Evolutionary conservation across 2,329 filamentous ascomycete species (phyloP), one percentile per base, ranked within the genome.

Genomic region (Stagonosporopsis rhizophila): DNA sequence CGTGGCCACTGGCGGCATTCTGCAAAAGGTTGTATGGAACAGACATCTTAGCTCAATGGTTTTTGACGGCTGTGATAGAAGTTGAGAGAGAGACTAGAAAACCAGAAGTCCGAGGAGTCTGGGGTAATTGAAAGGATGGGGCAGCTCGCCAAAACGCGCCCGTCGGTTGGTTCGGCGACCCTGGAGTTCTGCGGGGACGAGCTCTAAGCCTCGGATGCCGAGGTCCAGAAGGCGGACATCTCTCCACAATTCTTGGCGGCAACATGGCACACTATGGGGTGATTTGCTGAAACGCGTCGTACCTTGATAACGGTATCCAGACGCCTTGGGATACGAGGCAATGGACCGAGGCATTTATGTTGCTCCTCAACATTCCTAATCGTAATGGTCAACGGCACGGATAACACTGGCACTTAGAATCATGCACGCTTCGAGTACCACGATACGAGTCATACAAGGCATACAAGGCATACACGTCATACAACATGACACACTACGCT

Each of bases 1-100:
- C 60, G 56, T 78, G 74, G 59, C 69, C 69, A 54, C 73, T 67
- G 39, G 74, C 64, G 58, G 65, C 71, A 44, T 77, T 77, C 48
- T 64, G 64, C 14, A 77, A 64, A 19, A 77, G 59, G 34, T 72
- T 62, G 47, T 69, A 69, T 6, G 67, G 65, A 39, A 69, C 65
- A 53, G 72, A 75, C 72, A 75, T 75, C 41, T 50, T 67, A 44
- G 42, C 32, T 35, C 17, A 22, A 20, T 19, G 30, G 7, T 44
- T 14, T 22, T 25, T 35, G 12, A 12, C 19, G 25, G 30, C 23
- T 32, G 39, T 17, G 37, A 32, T 38, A 30, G 30, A 23, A 8
- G 25, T n/a, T 17, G 37, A 39, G 20, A 22, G 22, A 25, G 51
- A 38, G 39, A 30, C n/a, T 37, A 51, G 47, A 20, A 51, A 14